Conservation (phyloP, 31 red algal genomes). For the Asparagopsis taxiformis region DNA sequence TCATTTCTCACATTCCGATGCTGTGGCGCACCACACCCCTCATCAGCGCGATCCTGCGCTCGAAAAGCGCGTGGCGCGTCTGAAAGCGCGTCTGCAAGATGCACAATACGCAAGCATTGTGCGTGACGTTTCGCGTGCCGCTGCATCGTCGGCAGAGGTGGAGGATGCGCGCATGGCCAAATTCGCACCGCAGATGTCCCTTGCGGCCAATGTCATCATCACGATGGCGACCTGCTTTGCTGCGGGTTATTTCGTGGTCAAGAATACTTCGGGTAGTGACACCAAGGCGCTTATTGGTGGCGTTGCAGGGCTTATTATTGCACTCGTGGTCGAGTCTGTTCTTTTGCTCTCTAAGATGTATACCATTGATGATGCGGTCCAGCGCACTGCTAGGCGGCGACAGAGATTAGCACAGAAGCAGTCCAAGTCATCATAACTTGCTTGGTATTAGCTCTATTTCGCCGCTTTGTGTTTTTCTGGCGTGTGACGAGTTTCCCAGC, state of each 20-base stretch:
- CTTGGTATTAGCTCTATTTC: too few relatives aligned
- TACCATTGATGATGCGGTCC: constrained; percentile 31
- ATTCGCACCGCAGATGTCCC: constrained; percentile 55
- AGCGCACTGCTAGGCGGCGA: too few relatives aligned
- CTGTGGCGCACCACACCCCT: constrained; percentile 13
- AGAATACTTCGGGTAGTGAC: constrained; percentile 28
- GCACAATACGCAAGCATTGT: constrained; percentile 29
- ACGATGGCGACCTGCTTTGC: constrained; percentile 69
- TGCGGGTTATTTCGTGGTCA: constrained; percentile 53
- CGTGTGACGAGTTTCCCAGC: too few relatives aligned
- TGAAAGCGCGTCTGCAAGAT: constrained; percentile 25
- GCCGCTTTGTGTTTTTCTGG: too few relatives aligned
- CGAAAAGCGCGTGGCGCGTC: constrained; percentile 10
- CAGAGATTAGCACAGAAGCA: too few relatives aligned
- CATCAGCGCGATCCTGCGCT: constrained; percentile 13
- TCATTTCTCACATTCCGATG: constrained; percentile 35
- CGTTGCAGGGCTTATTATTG: constrained; percentile 41
- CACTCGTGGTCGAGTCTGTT: constrained; percentile 39
- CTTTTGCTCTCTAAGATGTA: constrained; percentile 44
- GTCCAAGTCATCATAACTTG: too few relatives aligned
- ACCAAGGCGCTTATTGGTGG: constrained; percentile 32
- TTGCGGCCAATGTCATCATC: constrained; percentile 52
- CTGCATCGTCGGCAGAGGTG: constrained; percentile 8
- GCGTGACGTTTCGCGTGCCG: constrained; percentile 26
- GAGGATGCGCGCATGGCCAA: constrained; percentile 26